phyloP scores from a whole-genome alignment of 805 yeast species.

The Kodamaea sagamina region DNA sequence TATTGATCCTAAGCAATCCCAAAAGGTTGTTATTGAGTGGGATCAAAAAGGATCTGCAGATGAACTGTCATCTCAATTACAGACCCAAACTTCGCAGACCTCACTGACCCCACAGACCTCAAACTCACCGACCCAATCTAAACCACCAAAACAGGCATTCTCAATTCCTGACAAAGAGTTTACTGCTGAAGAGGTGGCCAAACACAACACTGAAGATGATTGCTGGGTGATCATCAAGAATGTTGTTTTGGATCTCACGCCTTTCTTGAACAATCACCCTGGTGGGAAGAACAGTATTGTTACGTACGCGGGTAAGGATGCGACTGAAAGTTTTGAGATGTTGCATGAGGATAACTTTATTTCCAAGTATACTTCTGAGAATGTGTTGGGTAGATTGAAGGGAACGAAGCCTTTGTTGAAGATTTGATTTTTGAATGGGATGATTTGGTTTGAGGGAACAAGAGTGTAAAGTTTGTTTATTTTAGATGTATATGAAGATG shows the following conservation, averaged over 20 bases:
- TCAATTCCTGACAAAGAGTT: conserved; percentile 51
- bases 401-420: conserved; percentile 48
- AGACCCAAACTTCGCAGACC: too few species aligned
- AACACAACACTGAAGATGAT: conserved; percentile 47
- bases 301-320: conserved; percentile 50
- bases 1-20: conserved; percentile 41
- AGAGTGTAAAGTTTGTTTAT: too few species aligned
- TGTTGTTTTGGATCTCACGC: conserved; percentile 50
- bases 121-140: not conserved
- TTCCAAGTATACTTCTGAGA: conserved; percentile 47
- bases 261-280: conserved; percentile 51
- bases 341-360: conserved; percentile 59
- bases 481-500: too few species aligned
- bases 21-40: conserved; percentile 38
- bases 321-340: conserved; percentile 52
- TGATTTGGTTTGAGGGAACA: too few species aligned
- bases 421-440: too few species aligned
- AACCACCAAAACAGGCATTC: conserved; percentile 16
- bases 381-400: conserved; percentile 54
- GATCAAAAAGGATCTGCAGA: conserved; percentile 10
- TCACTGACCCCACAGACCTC: too few species aligned
- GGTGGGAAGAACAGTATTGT: conserved; percentile 54
- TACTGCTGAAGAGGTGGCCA: conserved; percentile 47
- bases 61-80: too few species aligned
- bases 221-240: conserved; percentile 59